Percentiles rank a stretch among this genome's conserved stretches.
These are phyloP conservation scores for Malus domestica DNA, from an alignment of 306 rosid genomes.

Conservation along the genomic window ASM211411v1 NC_041801.1:8385001-8385500, in stretches of 20 bases:
- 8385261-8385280: neutral
- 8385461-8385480: neutral
- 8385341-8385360: neutral
- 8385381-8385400: neutral
- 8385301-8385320: constrained; percentile 1
- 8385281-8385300: neutral
- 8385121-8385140: neutral
- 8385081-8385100: constrained; percentile 7
- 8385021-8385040: neutral
- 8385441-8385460: constrained; percentile 2
- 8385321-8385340: neutral
- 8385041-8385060: constrained; percentile 9
- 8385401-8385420: constrained; percentile 2
- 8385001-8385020: constrained; percentile 16
- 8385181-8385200: constrained; percentile 10
- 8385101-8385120: neutral
- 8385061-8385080: neutral
- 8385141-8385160: neutral
- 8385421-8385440: neutral
- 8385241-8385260: constrained; percentile 5
- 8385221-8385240: constrained; percentile 28
- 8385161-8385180: neutral
- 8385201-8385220: constrained; percentile 14
- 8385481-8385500: neutral
- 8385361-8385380: neutral